Percentiles rank a stretch among this genome's conserved stretches.
Evolutionary conservation across 495 filamentous ascomycete genomes (phyloP).

Genomic region (Tuber microsphaerosporum): DNA sequence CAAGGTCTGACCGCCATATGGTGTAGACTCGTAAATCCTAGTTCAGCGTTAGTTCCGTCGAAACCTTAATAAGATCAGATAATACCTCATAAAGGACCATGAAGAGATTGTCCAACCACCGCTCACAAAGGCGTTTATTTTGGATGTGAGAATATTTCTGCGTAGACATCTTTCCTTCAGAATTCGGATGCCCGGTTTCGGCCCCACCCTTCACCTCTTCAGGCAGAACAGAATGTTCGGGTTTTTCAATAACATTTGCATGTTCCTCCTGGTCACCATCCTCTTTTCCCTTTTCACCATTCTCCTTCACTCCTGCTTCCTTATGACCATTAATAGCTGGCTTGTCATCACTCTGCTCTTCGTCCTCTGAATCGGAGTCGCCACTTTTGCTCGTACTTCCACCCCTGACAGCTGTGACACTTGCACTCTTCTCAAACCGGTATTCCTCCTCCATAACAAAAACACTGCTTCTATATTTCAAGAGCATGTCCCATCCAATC

Average conservation of each 20-base stretch:
- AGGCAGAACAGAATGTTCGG: constrained; percentile 71
- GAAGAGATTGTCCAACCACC: constrained; percentile 97
- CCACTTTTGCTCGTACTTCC: constrained; percentile 45
- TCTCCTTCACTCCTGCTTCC: constrained; percentile 39
- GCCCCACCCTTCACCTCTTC: constrained; percentile 59
- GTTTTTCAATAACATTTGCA: constrained; percentile 60
- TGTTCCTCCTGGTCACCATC: constrained; percentile 45
- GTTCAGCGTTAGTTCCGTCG: not conserved
- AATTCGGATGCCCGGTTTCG: constrained; percentile 33
- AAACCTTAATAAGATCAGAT: constrained; percentile 1
- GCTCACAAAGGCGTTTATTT: constrained; percentile 92
- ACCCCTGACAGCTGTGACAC: constrained; percentile 61
- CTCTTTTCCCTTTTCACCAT: constrained; percentile 24
- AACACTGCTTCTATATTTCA: constrained; percentile 87
- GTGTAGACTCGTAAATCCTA: constrained; percentile 90
- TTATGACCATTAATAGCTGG: constrained; percentile 43
- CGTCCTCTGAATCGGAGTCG: constrained; percentile 46
- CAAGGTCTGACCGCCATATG: constrained; percentile 97
- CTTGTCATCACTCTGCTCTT: constrained; percentile 44
- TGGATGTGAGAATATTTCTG: constrained; percentile 65
- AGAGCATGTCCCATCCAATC: constrained; percentile 93
- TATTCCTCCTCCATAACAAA: constrained; percentile 99
- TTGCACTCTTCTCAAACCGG: constrained; percentile 73
- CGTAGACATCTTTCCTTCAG: constrained; percentile 42
- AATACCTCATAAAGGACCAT: constrained; percentile 86